Percentiles rank a stretch among this genome's conserved stretches.
Evolutionary conservation across 331 rosid species (phyloP).

Genomic region (Pyracantha coccinea): DNA sequence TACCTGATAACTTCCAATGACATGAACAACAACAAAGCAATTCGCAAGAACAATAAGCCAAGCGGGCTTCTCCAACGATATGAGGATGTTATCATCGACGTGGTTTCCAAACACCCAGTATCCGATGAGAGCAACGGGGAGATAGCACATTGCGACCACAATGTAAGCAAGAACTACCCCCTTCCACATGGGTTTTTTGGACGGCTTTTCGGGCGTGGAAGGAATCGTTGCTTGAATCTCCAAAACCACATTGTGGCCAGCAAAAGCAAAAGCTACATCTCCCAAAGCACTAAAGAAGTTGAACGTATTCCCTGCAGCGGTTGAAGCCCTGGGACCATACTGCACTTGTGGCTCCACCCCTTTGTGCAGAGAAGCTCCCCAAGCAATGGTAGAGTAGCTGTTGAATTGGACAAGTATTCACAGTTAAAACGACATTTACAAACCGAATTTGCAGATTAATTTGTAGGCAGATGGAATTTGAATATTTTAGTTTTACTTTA

Average conservation of each 20-base stretch:
- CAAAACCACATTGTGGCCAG: slow-evolving; percentile 45
- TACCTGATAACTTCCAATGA: slow-evolving; percentile 53
- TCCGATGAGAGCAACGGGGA: slow-evolving; percentile 31
- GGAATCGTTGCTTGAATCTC: slow-evolving; percentile 67
- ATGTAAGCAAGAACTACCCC: slow-evolving; percentile 32
- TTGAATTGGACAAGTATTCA: not conserved
- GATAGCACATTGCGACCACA: slow-evolving; percentile 38
- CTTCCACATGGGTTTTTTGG: slow-evolving; percentile 47
- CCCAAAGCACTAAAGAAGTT: slow-evolving; percentile 38
- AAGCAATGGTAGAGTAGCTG: slow-evolving; percentile 53
- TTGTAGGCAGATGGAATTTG: not conserved
- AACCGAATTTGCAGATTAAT: not conserved
- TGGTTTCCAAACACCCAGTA: slow-evolving; percentile 40
- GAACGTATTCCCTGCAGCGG: slow-evolving; percentile 20
- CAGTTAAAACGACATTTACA: not conserved
- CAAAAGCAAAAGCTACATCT: slow-evolving; percentile 41
- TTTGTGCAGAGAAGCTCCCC: slow-evolving; percentile 32
- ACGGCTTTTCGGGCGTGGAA: slow-evolving; percentile 42
- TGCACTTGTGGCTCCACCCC: slow-evolving; percentile 28
- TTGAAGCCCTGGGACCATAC: slow-evolving; percentile 22
- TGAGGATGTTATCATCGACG: slow-evolving; percentile 41
- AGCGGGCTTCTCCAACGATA: slow-evolving; percentile 32
- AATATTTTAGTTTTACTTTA: not conserved
- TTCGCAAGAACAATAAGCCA: slow-evolving; percentile 44
- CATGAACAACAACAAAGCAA: slow-evolving; percentile 42